Evolutionary conservation across 805 yeast species (phyloP).

Genomic region (Cyberlindnera samutprakarnensis): DNA sequence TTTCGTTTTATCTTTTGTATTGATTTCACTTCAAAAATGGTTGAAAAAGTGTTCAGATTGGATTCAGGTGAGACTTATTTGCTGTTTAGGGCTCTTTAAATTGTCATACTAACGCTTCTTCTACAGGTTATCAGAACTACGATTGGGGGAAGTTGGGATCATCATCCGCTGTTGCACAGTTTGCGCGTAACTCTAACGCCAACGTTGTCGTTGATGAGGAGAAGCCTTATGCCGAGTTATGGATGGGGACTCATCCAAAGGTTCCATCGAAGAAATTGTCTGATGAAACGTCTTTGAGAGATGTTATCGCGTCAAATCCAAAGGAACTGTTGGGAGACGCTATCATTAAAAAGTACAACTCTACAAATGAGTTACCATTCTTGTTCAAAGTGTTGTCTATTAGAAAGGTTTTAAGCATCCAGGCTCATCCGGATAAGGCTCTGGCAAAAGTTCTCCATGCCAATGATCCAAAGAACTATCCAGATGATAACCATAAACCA

Average conservation of each 20-base stretch:
- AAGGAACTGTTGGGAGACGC: constrained; percentile 46
- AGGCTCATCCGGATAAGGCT: constrained; percentile 94
- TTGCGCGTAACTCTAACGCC: constrained; percentile 66
- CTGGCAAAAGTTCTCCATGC: constrained; percentile 71
- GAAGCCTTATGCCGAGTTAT: constrained; percentile 92
- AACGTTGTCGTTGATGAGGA: constrained; percentile 52
- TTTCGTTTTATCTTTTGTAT: too few relatives aligned
- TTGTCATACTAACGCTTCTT: background rate
- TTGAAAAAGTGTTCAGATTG: constrained; percentile 34
- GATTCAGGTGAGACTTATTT: constrained; percentile 28
- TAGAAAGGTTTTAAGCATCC: constrained; percentile 87
- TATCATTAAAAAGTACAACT: constrained; percentile 60
- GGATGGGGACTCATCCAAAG: constrained; percentile 99
- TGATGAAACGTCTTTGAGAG: constrained; percentile 54
- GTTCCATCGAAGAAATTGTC: constrained; percentile 65
- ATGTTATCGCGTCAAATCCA: constrained; percentile 56
- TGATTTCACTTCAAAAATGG: too few relatives aligned
- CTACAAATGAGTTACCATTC: constrained; percentile 73
- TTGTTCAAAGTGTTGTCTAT: constrained; percentile 91
- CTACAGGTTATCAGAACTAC: constrained; percentile 62
- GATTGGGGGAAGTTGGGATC: constrained; percentile 88
- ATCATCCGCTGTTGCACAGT: constrained; percentile 82
- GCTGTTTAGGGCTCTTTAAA: too few relatives aligned
- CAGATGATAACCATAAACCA: constrained; percentile 98
- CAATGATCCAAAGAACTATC: constrained; percentile 87